phyloP scores from a whole-genome alignment of 306 rosid genomes.

The Cotoneaster glaucophyllus region DNA sequence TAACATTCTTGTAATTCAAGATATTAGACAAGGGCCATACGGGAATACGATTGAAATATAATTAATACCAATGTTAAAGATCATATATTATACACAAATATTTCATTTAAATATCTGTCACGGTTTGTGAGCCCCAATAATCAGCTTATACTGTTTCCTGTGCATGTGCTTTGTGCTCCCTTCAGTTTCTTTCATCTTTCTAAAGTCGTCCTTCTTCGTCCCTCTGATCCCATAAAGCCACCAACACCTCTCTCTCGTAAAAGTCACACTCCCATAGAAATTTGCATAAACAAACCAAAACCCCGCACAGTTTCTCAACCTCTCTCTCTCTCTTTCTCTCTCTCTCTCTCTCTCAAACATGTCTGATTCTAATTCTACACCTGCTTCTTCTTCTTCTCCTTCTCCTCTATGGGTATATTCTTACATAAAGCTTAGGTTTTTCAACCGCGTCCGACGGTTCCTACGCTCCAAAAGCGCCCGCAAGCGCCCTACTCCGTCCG shows the following conservation, averaged over 20 bases:
- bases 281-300: conserved; percentile 17
- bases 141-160: conserved; percentile 19
- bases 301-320: conserved; percentile 18
- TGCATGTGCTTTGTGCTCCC: conserved; percentile 46
- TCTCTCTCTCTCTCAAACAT: conserved; percentile 28
- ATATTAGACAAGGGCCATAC: background rate
- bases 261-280: conserved; percentile 16
- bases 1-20: background rate
- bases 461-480: conserved; percentile 51
- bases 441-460: conserved; percentile 57
- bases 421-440: conserved; percentile 61
- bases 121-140: conserved; percentile 19
- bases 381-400: conserved; percentile 43
- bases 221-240: conserved; percentile 11
- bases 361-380: conserved; percentile 17
- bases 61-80: background rate
- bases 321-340: background rate
- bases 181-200: conserved; percentile 17
- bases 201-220: conserved; percentile 16
- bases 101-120: conserved; percentile 15
- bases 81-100: background rate
- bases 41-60: background rate
- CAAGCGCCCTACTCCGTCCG: conserved; percentile 32
- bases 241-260: conserved; percentile 11
- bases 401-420: conserved; percentile 52